A percentile compares a stretch with the other conserved stretches of the same genome.
phyloP scores from a whole-genome alignment of 805 yeast genomes.

The Monosporozyma aerobia region DNA sequence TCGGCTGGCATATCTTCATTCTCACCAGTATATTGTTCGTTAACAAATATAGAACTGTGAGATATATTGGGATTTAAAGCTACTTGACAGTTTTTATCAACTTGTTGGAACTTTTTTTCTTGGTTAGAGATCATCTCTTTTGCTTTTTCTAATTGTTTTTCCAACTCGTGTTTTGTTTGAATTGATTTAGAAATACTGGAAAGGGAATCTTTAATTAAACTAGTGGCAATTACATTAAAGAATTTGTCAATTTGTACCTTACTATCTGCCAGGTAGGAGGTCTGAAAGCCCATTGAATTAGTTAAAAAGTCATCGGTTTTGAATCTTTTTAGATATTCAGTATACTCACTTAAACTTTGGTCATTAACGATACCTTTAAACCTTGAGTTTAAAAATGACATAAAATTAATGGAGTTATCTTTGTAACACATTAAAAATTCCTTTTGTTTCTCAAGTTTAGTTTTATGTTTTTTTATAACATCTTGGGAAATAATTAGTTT shows the following conservation, averaged over 20 bases:
- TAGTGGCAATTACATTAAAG: background rate
- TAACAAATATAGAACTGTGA: background rate
- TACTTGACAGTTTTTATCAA: background rate
- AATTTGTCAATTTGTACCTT: conserved; percentile 1
- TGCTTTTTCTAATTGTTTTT: background rate
- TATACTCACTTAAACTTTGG: background rate
- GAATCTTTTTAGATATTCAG: conserved; percentile 1
- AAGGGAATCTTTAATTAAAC: background rate
- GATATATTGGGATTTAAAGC: background rate
- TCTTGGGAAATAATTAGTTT: background rate
- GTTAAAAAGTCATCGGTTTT: background rate
- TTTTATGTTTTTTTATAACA: background rate
- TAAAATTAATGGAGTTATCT: conserved; percentile 3
- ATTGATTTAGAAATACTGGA: background rate
- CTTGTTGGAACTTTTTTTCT: background rate
- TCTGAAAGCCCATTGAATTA: background rate
- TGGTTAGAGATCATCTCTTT: background rate
- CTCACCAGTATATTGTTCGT: background rate
- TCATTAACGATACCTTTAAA: conserved; percentile 2
- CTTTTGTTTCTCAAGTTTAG: background rate
- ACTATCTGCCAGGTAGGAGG: background rate
- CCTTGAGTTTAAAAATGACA: conserved; percentile 1
- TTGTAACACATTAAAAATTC: conserved; percentile 2
- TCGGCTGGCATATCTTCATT: background rate
- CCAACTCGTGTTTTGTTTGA: conserved; percentile 3